Evolutionary conservation across 495 filamentous ascomycete species (phyloP).

Genomic region (Neurospora sp.): DNA sequence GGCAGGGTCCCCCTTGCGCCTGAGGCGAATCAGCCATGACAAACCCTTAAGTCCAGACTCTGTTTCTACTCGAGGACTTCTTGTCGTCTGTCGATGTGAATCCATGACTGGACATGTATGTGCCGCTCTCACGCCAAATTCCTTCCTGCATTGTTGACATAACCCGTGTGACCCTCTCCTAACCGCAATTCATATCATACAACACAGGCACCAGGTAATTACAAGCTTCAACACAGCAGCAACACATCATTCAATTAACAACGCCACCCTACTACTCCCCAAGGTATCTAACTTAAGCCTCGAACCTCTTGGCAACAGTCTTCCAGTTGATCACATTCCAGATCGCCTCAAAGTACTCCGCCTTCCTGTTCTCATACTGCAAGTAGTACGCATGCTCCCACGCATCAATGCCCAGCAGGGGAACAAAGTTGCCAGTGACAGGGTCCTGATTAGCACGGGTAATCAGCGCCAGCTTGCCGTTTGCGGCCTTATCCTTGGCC

Average conservation of each 20-base stretch:
- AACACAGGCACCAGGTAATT: neutral
- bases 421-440: slow-evolving; percentile 65
- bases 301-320: slow-evolving; percentile 76
- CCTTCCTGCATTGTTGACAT: neutral
- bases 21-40: neutral
- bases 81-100: neutral
- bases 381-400: slow-evolving; percentile 70
- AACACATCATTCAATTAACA: neutral
- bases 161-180: neutral
- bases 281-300: slow-evolving; percentile 15
- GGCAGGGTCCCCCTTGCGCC: neutral
- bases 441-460: slow-evolving; percentile 80
- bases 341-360: slow-evolving; percentile 91
- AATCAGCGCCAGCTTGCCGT: slow-evolving; percentile 63
- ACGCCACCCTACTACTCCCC: neutral
- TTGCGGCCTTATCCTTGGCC: slow-evolving; percentile 75
- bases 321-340: slow-evolving; percentile 98
- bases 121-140: neutral
- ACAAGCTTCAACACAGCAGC: neutral
- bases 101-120: neutral
- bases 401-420: slow-evolving; percentile 78
- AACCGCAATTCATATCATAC: neutral
- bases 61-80: neutral
- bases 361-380: slow-evolving; percentile 98
- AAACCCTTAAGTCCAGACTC: neutral